A percentile compares a stretch with the other conserved stretches of the same genome.
phyloP scores from a whole-genome alignment of 768 basidiomycete species.

The Clathrus columnatus region DNA sequence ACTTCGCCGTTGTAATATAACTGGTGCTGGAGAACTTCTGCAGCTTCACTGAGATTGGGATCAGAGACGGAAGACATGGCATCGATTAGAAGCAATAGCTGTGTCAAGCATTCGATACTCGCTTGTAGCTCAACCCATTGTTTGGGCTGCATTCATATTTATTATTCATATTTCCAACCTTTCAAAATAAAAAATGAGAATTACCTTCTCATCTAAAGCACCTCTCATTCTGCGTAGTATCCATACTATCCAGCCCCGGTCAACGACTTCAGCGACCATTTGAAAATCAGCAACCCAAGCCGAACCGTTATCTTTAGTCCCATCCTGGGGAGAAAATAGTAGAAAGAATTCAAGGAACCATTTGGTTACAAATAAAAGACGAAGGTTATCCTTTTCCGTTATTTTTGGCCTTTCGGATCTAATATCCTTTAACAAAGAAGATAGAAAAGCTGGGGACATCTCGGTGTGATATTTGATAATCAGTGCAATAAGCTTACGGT shows the following conservation, averaged over 20 bases:
- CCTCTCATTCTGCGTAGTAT: conserved; percentile 82
- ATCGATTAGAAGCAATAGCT: conserved; percentile 84
- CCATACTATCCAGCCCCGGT: conserved; percentile 85
- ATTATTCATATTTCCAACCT: conserved; percentile 5
- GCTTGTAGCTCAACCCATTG: conserved; percentile 92
- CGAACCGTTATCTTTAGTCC: conserved; percentile 21
- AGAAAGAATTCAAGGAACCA: conserved; percentile 95
- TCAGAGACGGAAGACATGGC: conserved; percentile 46
- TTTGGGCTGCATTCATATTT: conserved; percentile 57
- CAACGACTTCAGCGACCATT: conserved; percentile 75
- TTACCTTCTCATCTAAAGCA: conserved; percentile 85
- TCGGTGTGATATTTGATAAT: conserved; percentile 14
- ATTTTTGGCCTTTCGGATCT: conserved; percentile 86
- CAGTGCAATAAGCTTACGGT: conserved; percentile 48
- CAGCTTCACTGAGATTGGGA: conserved; percentile 58
- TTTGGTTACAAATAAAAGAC: conserved; percentile 76
- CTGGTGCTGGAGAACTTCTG: conserved; percentile 77
- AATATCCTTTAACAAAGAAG: conserved; percentile 84
- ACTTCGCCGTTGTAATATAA: conserved; percentile 94
- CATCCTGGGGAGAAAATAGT: conserved; percentile 31
- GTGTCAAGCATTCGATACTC: conserved; percentile 88
- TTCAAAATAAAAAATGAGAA: conserved; percentile 12
- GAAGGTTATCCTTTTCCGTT: conserved; percentile 89
- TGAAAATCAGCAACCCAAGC: conserved; percentile 49
- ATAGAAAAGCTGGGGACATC: conserved; percentile 73